These are phyloP conservation scores for Amaranthus hypochondriacus DNA, from an alignment of 148 eudicot species.

Conservation along the genomic window DNA sequence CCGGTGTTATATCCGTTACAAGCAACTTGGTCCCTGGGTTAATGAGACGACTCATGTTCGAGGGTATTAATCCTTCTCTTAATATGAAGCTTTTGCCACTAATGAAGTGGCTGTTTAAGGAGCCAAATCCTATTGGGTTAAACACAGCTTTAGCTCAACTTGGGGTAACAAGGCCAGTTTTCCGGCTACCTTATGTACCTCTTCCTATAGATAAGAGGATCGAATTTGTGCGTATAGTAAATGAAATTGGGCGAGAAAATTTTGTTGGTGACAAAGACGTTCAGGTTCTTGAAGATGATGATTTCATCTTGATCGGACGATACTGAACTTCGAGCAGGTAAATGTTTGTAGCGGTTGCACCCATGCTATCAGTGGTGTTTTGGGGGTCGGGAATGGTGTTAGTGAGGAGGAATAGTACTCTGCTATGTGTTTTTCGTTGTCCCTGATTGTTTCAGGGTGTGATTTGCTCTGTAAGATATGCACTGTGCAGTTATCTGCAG, in stretches of 20 bases:
- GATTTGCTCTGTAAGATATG: conserved; percentile 2
- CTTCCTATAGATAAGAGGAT: conserved; percentile 64
- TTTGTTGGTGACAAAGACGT: conserved; percentile 69
- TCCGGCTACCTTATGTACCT: conserved; percentile 72
- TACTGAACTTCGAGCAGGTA: conserved; percentile 29
- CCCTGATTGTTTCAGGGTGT: conserved; percentile 1
- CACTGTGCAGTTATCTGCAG: background rate
- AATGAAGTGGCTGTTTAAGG: conserved; percentile 70
- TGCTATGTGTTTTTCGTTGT: background rate
- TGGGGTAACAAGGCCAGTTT: conserved; percentile 74
- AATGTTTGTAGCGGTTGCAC: background rate
- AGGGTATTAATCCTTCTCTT: conserved; percentile 53
- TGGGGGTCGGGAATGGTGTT: too few species aligned
- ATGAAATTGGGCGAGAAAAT: conserved; percentile 67
- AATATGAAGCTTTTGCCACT: conserved; percentile 57
- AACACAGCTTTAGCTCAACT: conserved; percentile 87
- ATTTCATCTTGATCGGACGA: conserved; percentile 63
- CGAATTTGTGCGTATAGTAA: conserved; percentile 69
- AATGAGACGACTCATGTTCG: conserved; percentile 65
- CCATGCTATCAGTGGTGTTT: too few species aligned
- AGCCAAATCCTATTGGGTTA: conserved; percentile 79
- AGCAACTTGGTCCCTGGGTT: conserved; percentile 81
- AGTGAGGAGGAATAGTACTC: too few species aligned
- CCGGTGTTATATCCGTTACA: conserved; percentile 69
- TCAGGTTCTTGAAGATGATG: conserved; percentile 60